These are phyloP conservation scores for Stylonectria norvegica DNA, from an alignment of 2,329 filamentous ascomycete genomes.

Conservation along the genomic window DNA sequence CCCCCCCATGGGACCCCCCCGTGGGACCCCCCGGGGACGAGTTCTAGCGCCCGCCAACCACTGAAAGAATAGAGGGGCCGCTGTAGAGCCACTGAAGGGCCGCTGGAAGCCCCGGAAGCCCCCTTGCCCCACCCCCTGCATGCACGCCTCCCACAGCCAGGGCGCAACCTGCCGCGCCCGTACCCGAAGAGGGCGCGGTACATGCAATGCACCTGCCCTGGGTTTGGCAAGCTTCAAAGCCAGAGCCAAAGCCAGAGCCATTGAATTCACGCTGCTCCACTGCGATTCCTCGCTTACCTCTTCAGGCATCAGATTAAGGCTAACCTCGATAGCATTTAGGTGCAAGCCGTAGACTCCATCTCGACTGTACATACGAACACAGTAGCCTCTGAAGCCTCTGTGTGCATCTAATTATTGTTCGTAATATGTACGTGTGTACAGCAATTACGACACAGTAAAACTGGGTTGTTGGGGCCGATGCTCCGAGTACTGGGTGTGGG, in stretches of 20 bases:
- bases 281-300: conserved; percentile 23
- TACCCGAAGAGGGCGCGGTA: conserved; percentile 8
- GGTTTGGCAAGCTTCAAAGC: conserved; percentile 4
- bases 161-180: conserved; percentile 6
- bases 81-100: background rate
- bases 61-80: too few relatives aligned
- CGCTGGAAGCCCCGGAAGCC: background rate
- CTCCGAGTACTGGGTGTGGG: too few relatives aligned
- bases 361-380: too few relatives aligned
- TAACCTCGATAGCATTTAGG: too few relatives aligned
- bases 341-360: too few relatives aligned
- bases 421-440: too few relatives aligned
- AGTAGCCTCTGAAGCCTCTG: too few relatives aligned
- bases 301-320: conserved; percentile 26
- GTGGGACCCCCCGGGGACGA: background rate
- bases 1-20: conserved; percentile 1
- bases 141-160: conserved; percentile 6
- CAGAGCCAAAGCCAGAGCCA: conserved; percentile 10
- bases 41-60: too few relatives aligned
- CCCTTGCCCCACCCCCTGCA: background rate
- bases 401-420: too few relatives aligned
- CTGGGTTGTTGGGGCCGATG: too few relatives aligned
- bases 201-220: conserved; percentile 10
- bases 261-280: conserved; percentile 17
- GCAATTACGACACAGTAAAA: too few relatives aligned